phyloP scores from a whole-genome alignment of 257 asterid genomes.

The Solanum megistacrolobum region DNA sequence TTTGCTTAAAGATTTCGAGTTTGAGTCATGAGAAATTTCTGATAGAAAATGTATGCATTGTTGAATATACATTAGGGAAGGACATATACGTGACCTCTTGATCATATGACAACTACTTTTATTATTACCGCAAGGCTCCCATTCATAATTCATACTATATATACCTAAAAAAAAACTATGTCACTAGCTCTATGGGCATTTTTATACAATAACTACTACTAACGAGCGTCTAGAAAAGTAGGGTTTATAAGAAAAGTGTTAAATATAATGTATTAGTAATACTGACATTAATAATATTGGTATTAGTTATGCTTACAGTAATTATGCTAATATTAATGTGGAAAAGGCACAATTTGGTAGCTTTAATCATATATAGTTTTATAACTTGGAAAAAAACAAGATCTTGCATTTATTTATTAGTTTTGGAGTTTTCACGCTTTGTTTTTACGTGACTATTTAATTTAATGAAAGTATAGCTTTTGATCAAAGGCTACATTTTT shows the following conservation, averaged over 20 bases:
- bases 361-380: background rate
- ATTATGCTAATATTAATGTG: background rate
- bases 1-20: background rate
- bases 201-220: background rate
- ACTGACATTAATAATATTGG: rapidly evolving
- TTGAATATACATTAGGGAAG: background rate
- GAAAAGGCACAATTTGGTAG: no score
- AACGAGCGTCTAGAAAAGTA: background rate
- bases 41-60: rapidly evolving
- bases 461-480: no score
- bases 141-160: background rate
- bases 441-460: rapidly evolving
- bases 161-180: background rate
- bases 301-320: background rate
- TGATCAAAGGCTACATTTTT: background rate
- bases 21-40: rapidly evolving
- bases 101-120: background rate
- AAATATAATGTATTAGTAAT: no score
- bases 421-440: background rate
- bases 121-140: rapidly evolving
- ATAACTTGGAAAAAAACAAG: background rate
- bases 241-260: no score
- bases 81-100: background rate
- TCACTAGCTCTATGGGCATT: background rate
- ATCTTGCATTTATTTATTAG: no score